A percentile compares a stretch with the other conserved stretches of the same genome.
These are phyloP conservation scores for Baorangia bicolor DNA, from an alignment of 768 basidiomycete species.

Conservation along the genomic window DNA sequence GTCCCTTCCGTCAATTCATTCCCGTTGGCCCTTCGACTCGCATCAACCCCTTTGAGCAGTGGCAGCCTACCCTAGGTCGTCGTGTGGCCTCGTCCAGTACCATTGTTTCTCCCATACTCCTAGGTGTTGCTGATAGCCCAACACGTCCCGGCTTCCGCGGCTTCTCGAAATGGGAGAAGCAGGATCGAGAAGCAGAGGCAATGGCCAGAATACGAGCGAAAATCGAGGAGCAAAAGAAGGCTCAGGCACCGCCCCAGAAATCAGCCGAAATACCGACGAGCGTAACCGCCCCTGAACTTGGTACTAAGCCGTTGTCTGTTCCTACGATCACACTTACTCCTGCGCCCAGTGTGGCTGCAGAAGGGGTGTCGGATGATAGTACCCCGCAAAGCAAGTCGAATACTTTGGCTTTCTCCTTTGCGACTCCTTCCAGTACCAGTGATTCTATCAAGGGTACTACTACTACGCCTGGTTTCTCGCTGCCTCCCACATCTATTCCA, in stretches of 20 bases:
- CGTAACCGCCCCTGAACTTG: constrained; percentile 23
- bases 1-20: constrained; percentile 48
- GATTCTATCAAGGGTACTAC: constrained; percentile 11
- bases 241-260: constrained; percentile 37
- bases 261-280: constrained; percentile 30
- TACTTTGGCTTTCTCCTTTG: constrained; percentile 17
- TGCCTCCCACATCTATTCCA: constrained; percentile 27
- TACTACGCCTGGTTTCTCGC: constrained; percentile 23
- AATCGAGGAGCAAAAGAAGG: constrained; percentile 45
- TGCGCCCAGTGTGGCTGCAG: constrained; percentile 12
- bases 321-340: constrained; percentile 32
- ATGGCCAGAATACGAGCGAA: constrained; percentile 67
- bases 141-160: constrained; percentile 44
- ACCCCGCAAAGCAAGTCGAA: constrained; percentile 15
- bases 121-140: constrained; percentile 52
- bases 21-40: constrained; percentile 43
- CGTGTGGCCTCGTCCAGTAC: constrained; percentile 42
- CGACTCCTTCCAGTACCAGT: background rate
- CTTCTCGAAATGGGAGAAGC: constrained; percentile 84
- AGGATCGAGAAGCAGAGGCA: constrained; percentile 78
- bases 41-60: constrained; percentile 49
- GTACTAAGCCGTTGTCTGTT: constrained; percentile 19
- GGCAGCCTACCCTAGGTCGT: constrained; percentile 39
- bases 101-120: constrained; percentile 26
- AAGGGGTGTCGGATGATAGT: constrained; percentile 4